Conservation (phyloP, 2,329 filamentous ascomycete species). For the Chaetomium strumarium region DNA sequence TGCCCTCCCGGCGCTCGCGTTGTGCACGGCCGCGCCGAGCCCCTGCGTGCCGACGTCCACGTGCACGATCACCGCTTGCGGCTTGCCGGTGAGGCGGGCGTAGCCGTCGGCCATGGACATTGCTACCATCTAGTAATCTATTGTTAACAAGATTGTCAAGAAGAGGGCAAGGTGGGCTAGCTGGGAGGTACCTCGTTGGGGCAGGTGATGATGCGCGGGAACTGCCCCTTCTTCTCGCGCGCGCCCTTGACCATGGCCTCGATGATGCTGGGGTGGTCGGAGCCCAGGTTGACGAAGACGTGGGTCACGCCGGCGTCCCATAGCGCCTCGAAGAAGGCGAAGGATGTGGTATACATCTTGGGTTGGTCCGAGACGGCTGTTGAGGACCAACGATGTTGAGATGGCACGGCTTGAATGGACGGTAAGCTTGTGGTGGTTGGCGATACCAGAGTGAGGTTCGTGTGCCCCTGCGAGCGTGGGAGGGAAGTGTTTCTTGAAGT, state of each 20-base stretch:
- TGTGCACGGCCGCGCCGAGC: slow-evolving; percentile 65
- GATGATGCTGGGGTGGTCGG: slow-evolving; percentile 63
- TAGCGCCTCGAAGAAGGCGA: slow-evolving; percentile 76
- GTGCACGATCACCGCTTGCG: slow-evolving; percentile 66
- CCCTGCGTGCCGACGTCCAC: slow-evolving; percentile 72
- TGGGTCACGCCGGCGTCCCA: slow-evolving; percentile 62
- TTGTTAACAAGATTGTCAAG: neutral
- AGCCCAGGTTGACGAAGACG: slow-evolving; percentile 55
- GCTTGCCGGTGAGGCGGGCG: slow-evolving; percentile 58
- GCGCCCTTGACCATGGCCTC: slow-evolving; percentile 71
- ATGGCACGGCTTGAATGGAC: neutral
- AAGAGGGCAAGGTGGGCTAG: neutral
- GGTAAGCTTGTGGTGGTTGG: neutral
- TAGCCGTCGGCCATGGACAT: slow-evolving; percentile 72
- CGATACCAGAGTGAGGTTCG: neutral
- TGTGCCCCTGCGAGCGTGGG: neutral
- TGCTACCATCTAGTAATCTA: slow-evolving; percentile 58
- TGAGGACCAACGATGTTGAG: slow-evolving; percentile 9
- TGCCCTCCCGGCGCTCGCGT: slow-evolving; percentile 61
- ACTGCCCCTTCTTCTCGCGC: slow-evolving; percentile 54
- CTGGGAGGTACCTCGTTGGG: slow-evolving; percentile 58
- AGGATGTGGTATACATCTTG: slow-evolving; percentile 65
- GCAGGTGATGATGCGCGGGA: slow-evolving; percentile 65
- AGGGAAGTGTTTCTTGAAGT: neutral
- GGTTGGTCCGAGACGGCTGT: slow-evolving; percentile 8